Percentiles rank a stretch among this genome's conserved stretches.
These are phyloP conservation scores for Epithele typhae DNA, from an alignment of 768 basidiomycete genomes.

Conservation along the genomic window DNA sequence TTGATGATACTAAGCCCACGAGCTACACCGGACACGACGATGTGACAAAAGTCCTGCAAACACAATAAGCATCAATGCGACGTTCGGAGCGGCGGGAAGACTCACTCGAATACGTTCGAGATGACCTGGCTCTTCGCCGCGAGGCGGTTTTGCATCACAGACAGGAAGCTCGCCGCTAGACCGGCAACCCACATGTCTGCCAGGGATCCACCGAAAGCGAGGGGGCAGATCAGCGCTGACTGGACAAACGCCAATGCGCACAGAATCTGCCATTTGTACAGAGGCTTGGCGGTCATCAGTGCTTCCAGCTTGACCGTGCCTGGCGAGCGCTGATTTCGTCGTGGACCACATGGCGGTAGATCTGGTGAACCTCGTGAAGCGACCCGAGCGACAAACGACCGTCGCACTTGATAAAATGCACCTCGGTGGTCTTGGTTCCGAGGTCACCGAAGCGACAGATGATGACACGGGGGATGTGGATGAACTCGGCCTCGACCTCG, in stretches of 20 bases:
- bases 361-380: slow-evolving; percentile 77
- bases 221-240: slow-evolving; percentile 75
- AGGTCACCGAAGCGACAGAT: slow-evolving; percentile 89
- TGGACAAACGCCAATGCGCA: slow-evolving; percentile 66
- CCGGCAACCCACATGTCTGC: slow-evolving; percentile 86
- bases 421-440: slow-evolving; percentile 85
- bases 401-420: slow-evolving; percentile 79
- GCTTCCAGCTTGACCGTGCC: slow-evolving; percentile 62
- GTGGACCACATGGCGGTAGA: slow-evolving; percentile 87
- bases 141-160: slow-evolving; percentile 66
- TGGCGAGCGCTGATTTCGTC: slow-evolving; percentile 84
- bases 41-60: slow-evolving; percentile 76
- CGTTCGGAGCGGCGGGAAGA: slow-evolving; percentile 8
- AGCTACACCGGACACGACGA: slow-evolving; percentile 74
- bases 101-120: slow-evolving; percentile 90
- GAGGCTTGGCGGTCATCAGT: slow-evolving; percentile 58
- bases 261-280: slow-evolving; percentile 60
- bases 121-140: slow-evolving; percentile 77
- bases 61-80: neutral
- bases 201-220: slow-evolving; percentile 82
- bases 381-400: slow-evolving; percentile 79
- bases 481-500: slow-evolving; percentile 88
- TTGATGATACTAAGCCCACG: slow-evolving; percentile 80
- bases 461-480: slow-evolving; percentile 76
- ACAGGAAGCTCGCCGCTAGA: slow-evolving; percentile 59